Evolutionary conservation across 768 basidiomycete genomes (phyloP), one percentile per base, ranked within the genome.

Genomic region (Mycena rosella): DNA sequence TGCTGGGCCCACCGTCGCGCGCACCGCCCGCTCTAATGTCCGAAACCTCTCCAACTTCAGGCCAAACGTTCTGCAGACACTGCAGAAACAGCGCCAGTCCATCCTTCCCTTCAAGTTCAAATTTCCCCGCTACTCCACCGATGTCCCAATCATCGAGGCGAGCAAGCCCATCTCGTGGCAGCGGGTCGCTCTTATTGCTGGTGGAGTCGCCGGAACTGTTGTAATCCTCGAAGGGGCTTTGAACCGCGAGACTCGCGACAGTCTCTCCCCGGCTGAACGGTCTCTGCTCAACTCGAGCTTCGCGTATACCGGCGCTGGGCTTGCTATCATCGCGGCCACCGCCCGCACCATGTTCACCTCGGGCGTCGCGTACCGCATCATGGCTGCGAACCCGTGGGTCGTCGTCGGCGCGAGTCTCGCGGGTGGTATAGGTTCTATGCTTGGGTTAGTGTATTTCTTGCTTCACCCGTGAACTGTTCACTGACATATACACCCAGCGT

Each of bases 381-480:
- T 96, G 94, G 80, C 91, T 0, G 87, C 93, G 17, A 95, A 95
- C 78, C 94, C 94, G 67, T 95, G 93, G 94, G 81, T 92, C 60
- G 92, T 96, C 3, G 86, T 95, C 49, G 94, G 93, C 69, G 88
- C 92, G 56, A 91, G 94, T 78, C 85, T 95, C 45, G 89, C 84
- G 17, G 93, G 93, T 17, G 87, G 88, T 66, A 93, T 96, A 63
- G 94, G 93, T 0, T 87, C 89, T 5, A 96, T 96, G 93, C 89
- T 93, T 85, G 94, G n/a, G n/a, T n/a, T n/a, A n/a, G n/a, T n/a
- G n/a, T n/a, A n/a, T n/a, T n/a, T n/a, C n/a, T n/a, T n/a, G n/a
- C n/a, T n/a, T n/a, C n/a, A n/a, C n/a, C n/a, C n/a, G n/a, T n/a
- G n/a, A n/a, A n/a, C n/a, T n/a, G n/a, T n/a, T n/a, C n/a, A n/a